Base-by-base conservation (phyloP, 345 rosid species). In the Pelargonium nanum region DNA sequence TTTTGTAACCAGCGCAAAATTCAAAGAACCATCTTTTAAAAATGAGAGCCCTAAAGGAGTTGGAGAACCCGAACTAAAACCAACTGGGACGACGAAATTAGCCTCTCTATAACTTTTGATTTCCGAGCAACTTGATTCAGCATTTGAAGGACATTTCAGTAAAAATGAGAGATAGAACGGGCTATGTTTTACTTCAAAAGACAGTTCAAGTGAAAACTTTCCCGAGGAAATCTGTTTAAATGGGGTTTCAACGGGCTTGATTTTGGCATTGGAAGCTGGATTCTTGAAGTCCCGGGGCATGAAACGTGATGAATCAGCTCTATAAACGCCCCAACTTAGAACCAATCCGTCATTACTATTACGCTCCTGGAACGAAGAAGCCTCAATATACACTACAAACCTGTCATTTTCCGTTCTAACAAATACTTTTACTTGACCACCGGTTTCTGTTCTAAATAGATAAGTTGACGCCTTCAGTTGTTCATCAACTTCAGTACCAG, bases 21-120 rank as follows among this genome's bases (percentile, higher is more conserved):
- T 89, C 83, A 83, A 74, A 20, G 79, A 84, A 62, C 82, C 84
- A 67, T 83, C 81, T 25, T 66, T 50, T 13, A 77, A 73, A 72
- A 83, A 85, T 60, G 96, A 87, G 58, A 84, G 85, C 63, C 99
- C 97, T 63, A 87, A 54, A 52, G 97, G 97, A 70, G 77, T 48
- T 30, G 97, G 90, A 71, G 44, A 52, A 66, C 97, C 97, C 4
- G 76, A 64, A 72, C 61, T 70, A 61, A 87, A 80, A 62, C 99
- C 99, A 75, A 93, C 69, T 2, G 99, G 96, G 24, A 85, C 87
- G 65, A 87, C 83, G 72, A 93, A 89, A 51, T 66, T 75, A 48
- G 79, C 55, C 51, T 81, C 75, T 60, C 75, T 75, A 58, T 83
- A 94, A 51, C 72, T 87, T 75, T 70, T 80, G 65, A 93, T 87